Evolutionary conservation across 75 land plant genomes (phyloP), one percentile per base, ranked within the genome.

Genomic region (Cryptomeria japonica): DNA sequence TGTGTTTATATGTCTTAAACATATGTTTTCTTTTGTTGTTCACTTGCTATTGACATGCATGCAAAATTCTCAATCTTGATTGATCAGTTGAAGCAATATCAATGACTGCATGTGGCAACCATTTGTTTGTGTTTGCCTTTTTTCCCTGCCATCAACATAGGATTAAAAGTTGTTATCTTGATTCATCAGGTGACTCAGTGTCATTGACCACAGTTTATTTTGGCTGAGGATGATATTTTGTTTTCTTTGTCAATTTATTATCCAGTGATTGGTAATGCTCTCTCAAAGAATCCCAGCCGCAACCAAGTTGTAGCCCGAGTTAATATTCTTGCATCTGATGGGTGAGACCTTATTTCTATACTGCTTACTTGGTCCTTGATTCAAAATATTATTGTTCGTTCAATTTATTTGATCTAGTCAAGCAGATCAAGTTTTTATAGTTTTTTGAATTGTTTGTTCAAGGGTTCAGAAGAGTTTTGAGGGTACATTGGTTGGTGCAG

Each of bases 391-490:
- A 36, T 84, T 36, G n/a, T 16, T 86, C 39, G 39, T 86, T 84
- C 87, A 79, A 84, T 39, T 31, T 84, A 77, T 86, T 76, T 22
- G 18, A 37, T 38, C 39, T 42, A n/a, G 32, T 41, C 58, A 28
- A 87, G 53, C n/a, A 47, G 14, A 49, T 86, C 38, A 51, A 83
- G 6, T 13, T 87, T 49, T 4, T 44, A 1, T 44, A 82, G 51
- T 46, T 82, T 82, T 46, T 53, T 34, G 83, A 36, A 49, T 87
- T 28, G 14, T 87, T 22, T 89, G 68, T 87, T 53, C 37, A 75
- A 96, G 97, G 90, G 89, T 93, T 39, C 98, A 97, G 91, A 96
- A 95, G 92, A 97, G 88, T 87, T 97, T 96, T 90, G 97, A 97
- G 89, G 98, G 99, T 84, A 95, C 79, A 44, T 83, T 97, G 85